Base-by-base conservation (phyloP, 2,329 filamentous ascomycete genomes). In the Colletotrichum somersetense region DNA sequence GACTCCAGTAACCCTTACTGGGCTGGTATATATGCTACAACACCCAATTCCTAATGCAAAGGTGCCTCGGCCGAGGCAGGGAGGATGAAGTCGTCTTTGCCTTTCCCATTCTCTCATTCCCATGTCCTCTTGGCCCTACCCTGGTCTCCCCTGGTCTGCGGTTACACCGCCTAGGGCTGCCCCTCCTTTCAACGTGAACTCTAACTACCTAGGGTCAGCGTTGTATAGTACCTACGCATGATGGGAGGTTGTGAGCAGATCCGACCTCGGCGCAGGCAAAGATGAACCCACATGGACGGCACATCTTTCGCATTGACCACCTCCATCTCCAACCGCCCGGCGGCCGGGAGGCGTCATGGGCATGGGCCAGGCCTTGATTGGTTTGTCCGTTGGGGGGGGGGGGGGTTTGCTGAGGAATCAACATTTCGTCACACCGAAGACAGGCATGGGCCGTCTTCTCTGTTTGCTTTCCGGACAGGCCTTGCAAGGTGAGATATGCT, bases 11-110 rank as follows among this genome's bases (percentile, higher is more conserved):
- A 40, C 20, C 55, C 55, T 6, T 23, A 6, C 16, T 8, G 5
- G 40, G 55, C 14, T 26, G 14, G 10, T 6, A 14, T 57, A 3
- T 18, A 16, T 57, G 20, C 38, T 5, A 5, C 11, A 20, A 20
- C 53, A 56, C 33, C 20, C 6, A 12, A 48, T 48, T 48, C 8
- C 44, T 48, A 18, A 57, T 14, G 53, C 20, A 57, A 20, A 57
- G 20, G 20, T 35, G 33, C 6, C 6, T 38, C 12, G 33, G 30
- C n/a, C 20, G 20, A 46, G 38, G 30, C 26, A 33, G 46, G 40
- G 62, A 44, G 55, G 20, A 50, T 59, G 66, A 69, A 57, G 70
- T 72, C 66, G 52, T 61, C 59, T 72, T 72, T 72, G 70, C 53
- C 70, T 72, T 67, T 62, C 55, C 52, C 63, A 64, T 46, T 52